Base-by-base conservation (phyloP, 768 basidiomycete species). In the Coprinopsis marcescibilis region DNA sequence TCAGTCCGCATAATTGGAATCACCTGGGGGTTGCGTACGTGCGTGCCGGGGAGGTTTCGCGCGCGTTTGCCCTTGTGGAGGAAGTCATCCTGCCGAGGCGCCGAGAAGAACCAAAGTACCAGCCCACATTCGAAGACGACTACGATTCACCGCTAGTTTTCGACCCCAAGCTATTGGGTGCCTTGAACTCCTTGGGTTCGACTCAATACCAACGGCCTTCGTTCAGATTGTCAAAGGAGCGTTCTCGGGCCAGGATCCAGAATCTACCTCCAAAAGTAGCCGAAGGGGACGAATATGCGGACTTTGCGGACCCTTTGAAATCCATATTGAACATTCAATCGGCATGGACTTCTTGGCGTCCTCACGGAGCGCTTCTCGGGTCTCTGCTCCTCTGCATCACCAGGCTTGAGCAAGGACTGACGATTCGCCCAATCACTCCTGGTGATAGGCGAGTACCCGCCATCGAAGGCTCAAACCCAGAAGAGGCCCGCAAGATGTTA, bases 1-100 rank as follows among this genome's bases (percentile, higher is more conserved):
- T 92, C 60, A 89, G 94, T 60, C 76, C 86, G 11, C 81, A 86
- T 56, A 97, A 96, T 61, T 98, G 91, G 88, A 96, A 95, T 57
- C 81, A 89, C 56, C 73, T 96, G 21, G 75, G 73, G 20, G 70
- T 85, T 8, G 85, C 82, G 12, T 73, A 94, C 19, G 71, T 91
- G 30, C 81, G 87, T 24, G 89, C 86, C 0, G 89, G 88, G 20
- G 78, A 93, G 57, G 66, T 80, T n/a, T 81, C 85, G 55, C 83
- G 83, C 36, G 91, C 89, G 7, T 92, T 94, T 63, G 80, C 85
- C 54, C 71, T 94, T 26, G 61, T 90, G 33, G 89, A 97, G 59
- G 71, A 75, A 43, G 79, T 96, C 35, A 70, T 96, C 43, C 56
- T 92, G 20, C 82, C 80, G 0, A 76, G 76, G 49, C 51, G 48